Percentiles rank a stretch among this genome's conserved stretches.
Conservation (phyloP, 2,329 filamentous ascomycete genomes). For the Diplodia sapinea region DNA sequence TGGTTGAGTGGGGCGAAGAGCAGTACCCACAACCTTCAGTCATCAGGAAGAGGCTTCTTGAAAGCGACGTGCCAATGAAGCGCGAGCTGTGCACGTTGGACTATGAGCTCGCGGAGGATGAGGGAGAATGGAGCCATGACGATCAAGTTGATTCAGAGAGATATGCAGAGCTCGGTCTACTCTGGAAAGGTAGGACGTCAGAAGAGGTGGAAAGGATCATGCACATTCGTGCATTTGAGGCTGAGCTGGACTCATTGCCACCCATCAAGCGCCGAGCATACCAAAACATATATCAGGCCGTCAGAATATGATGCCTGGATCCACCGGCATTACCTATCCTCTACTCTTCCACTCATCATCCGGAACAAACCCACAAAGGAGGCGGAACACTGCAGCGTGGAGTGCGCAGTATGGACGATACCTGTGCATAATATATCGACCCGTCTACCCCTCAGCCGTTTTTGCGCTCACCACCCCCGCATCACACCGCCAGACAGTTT, state of each 20-base stretch:
- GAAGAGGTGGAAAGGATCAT: constrained; percentile 7
- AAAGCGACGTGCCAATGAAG: constrained; percentile 16
- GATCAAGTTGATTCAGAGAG: not conserved
- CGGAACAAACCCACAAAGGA: not conserved
- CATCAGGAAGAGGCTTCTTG: constrained; percentile 2
- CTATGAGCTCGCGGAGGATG: not conserved
- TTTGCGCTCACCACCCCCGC: too few species aligned
- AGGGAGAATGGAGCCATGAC: not conserved
- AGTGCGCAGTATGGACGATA: too few species aligned
- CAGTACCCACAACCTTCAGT: not conserved
- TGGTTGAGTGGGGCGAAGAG: constrained; percentile 16
- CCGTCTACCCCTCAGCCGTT: too few species aligned
- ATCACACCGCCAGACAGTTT: too few species aligned
- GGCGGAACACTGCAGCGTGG: too few species aligned
- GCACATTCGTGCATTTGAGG: not conserved
- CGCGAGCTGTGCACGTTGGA: constrained; percentile 1
- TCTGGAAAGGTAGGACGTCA: constrained; percentile 3
- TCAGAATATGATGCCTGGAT: too few species aligned
- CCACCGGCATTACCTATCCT: too few species aligned
- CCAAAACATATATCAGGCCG: not conserved
- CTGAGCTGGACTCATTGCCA: not conserved
- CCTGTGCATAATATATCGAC: too few species aligned
- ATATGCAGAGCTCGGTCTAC: not conserved
- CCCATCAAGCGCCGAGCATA: not conserved
- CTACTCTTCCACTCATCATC: not conserved